phyloP scores from a whole-genome alignment of 805 yeast species.

The Ogataea methylovora region DNA sequence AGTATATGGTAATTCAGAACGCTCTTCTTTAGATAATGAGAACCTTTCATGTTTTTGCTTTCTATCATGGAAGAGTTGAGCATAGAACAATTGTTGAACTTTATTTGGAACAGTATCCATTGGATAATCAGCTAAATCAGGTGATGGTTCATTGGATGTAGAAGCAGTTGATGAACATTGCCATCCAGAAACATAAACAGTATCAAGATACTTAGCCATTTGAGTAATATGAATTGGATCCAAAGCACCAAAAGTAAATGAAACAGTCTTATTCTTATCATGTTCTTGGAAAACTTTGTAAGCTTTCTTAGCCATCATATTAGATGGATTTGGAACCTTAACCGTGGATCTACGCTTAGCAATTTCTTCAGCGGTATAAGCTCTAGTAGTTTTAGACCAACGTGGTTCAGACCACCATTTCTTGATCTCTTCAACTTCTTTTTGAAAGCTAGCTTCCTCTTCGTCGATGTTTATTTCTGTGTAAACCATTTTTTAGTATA shows the following conservation, averaged over 20 bases:
- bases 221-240: conserved; percentile 95
- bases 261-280: conserved; percentile 61
- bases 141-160: conserved; percentile 95
- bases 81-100: conserved; percentile 94
- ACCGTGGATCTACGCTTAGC: conserved; percentile 82
- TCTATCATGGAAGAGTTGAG: conserved; percentile 95
- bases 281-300: conserved; percentile 65
- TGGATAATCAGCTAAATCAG: conserved; percentile 97
- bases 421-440: conserved; percentile 65
- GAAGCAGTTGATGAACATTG: conserved; percentile 98
- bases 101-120: conserved; percentile 98
- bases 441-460: conserved; percentile 59
- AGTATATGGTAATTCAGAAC: conserved; percentile 62
- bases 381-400: conserved; percentile 83
- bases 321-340: conserved; percentile 68
- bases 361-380: conserved; percentile 82
- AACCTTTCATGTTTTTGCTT: conserved; percentile 87
- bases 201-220: conserved; percentile 93
- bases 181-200: conserved; percentile 96
- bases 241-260: conserved; percentile 91
- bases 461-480: conserved; percentile 21
- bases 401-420: conserved; percentile 94
- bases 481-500: background rate
- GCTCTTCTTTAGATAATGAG: conserved; percentile 49
- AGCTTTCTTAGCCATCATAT: conserved; percentile 75